Base-by-base conservation (phyloP, 1,284 basidiomycete species). In the Lentinula novae-zelandiae region DNA sequence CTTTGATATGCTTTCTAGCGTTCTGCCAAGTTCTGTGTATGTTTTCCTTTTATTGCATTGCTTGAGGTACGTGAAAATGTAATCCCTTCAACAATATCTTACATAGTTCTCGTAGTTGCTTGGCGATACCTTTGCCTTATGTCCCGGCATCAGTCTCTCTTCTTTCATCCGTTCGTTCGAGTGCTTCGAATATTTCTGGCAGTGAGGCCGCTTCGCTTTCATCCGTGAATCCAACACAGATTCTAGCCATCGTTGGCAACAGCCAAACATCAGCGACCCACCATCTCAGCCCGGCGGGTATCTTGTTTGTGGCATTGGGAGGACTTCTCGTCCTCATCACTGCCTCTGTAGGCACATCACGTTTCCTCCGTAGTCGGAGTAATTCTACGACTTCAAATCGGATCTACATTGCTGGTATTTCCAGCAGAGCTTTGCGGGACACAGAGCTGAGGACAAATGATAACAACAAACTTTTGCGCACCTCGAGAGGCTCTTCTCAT, bases 371-470 rank as follows among this genome's bases (percentile, higher is more conserved):
- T 27, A 27, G 36, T 38, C 7, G 36, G 6, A 42, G 40, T 17
- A n/a, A 15, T 42, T 15, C 7, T 42, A 6, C 12, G 3, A n/a
- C 40, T 15, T 42, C 6, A 7, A 38, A 12, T 38, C 36, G 12
- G 12, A 38, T 8, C 36, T 9, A 12, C 12, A 38, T 38, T 38
- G 7, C 36, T 38, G 40, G 5, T 2, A 42, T 15, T n/a, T n/a
- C 15, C 15, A 42, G 38, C 38, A 1, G 4, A 39, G 38, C 38
- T 39, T 39, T 42, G 40, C 40, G 2, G 40, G n/a, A 7, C 15
- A n/a, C 40, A n/a, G 40, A 42, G 13, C 68, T 78, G 76, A 62
- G 77, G 82, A 66, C 67, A 78, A 75, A 71, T 55, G 71, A 72
- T 27, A 71, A 72, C 51, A 72, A 27, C 2, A 27, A 73, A 27